A percentile compares a stretch with the other conserved stretches of the same genome.
These are phyloP conservation scores for Dryas alaskensis DNA, from an alignment of 306 rosid genomes.

Conservation along the genomic window DNA sequence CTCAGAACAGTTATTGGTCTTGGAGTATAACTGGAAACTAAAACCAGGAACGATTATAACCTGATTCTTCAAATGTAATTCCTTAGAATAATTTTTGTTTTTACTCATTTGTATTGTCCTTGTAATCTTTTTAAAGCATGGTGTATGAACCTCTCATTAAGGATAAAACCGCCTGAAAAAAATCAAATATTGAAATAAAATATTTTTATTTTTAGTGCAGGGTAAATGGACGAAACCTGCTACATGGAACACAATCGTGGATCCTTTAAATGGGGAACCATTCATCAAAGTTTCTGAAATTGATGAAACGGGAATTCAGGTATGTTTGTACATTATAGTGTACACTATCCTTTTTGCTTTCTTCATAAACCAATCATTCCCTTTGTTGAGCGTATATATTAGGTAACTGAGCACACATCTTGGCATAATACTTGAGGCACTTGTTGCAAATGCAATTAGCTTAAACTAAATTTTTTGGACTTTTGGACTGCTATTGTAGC, in stretches of 20 bases:
- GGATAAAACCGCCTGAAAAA: not conserved
- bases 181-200: not conserved
- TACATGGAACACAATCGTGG: conserved; percentile 61
- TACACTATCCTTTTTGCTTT: conserved; percentile 9
- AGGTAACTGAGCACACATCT: not conserved
- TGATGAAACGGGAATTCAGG: conserved; percentile 79
- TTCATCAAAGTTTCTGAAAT: conserved; percentile 89
- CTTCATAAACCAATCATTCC: conserved; percentile 19
- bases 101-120: not conserved
- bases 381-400: conserved; percentile 8
- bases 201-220: conserved; percentile 61
- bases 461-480: not conserved
- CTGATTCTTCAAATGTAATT: not conserved
- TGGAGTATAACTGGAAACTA: not conserved
- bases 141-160: not conserved
- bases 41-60: not conserved
- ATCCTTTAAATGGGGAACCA: conserved; percentile 94
- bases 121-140: not conserved
- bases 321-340: conserved; percentile 24
- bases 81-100: not conserved
- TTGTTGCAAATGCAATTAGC: not conserved
- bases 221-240: conserved; percentile 83
- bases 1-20: conserved; percentile 1
- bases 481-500: conserved; percentile 51
- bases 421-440: not conserved